Evolutionary conservation across 2,329 filamentous ascomycete genomes (phyloP).

Genomic region (Tolypocladium cylindrosporum): DNA sequence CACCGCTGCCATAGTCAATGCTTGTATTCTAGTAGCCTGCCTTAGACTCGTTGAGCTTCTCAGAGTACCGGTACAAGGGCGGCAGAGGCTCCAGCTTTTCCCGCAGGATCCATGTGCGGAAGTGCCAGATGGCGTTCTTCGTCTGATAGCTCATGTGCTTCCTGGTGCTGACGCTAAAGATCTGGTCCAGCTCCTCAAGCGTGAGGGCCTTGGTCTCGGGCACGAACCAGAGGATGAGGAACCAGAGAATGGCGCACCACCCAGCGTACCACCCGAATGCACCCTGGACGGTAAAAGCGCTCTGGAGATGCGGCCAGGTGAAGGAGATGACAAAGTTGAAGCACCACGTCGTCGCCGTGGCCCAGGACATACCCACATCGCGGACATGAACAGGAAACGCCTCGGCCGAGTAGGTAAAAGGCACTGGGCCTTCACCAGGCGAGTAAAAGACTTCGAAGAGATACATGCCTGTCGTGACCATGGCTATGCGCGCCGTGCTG

Average conservation of each 20-base stretch:
- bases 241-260: slow-evolving; percentile 33
- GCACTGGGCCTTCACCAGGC: slow-evolving; percentile 23
- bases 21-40: neutral
- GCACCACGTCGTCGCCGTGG: slow-evolving; percentile 25
- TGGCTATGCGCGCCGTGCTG: slow-evolving; percentile 14
- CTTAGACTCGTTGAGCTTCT: neutral
- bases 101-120: slow-evolving; percentile 5
- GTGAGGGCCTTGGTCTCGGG: slow-evolving; percentile 42
- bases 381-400: slow-evolving; percentile 27
- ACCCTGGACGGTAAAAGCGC: slow-evolving; percentile 20
- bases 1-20: too few relatives aligned
- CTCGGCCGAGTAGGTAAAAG: slow-evolving; percentile 28
- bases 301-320: slow-evolving; percentile 21
- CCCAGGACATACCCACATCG: slow-evolving; percentile 28
- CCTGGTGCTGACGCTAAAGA: slow-evolving; percentile 31
- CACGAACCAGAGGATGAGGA: slow-evolving; percentile 37
- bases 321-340: slow-evolving; percentile 9
- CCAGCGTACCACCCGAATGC: slow-evolving; percentile 34
- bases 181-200: slow-evolving; percentile 39
- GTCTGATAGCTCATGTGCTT: slow-evolving; percentile 31
- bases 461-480: slow-evolving; percentile 24
- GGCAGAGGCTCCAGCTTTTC: slow-evolving; percentile 7
- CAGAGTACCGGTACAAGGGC: slow-evolving; percentile 3
- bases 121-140: slow-evolving; percentile 4
- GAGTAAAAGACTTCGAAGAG: slow-evolving; percentile 26